Base-by-base conservation (phyloP, 192 early-diverging fungal genomes). In the Lobulomyces angularis region DNA sequence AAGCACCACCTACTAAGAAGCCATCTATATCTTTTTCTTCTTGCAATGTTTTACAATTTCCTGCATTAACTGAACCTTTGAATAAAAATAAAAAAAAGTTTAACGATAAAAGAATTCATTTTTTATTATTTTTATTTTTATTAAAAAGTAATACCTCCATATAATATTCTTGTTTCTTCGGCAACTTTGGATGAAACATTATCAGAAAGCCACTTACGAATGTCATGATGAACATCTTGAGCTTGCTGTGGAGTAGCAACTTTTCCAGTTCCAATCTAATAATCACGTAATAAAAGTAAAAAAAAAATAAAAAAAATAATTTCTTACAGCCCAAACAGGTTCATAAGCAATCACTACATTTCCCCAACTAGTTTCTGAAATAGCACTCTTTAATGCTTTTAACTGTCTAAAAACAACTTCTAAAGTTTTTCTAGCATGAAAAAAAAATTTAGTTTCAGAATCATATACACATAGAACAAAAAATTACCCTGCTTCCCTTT, bases 311-410 rank as follows among this genome's bases (percentile, higher is more conserved):
- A n/a, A n/a, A n/a, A n/a, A n/a, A n/a, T n/a, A n/a, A n/a, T n/a
- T 99, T 37, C 95, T 93, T 53, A 99, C 97, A 25, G 95, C 95
- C 95, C 95, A 99, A 41, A 99, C 95, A 40, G 95, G 95, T 71
- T 99, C 95, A 64, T 99, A 99, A 50, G 95, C 95, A 67, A 99
- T 72, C 9, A 97, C 93, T 48, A 99, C 75, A 56, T 88, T 75
- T 36, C 62, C 63, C 95, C 94, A 98, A 39, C 38, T 30, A 39
- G 38, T 39, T 30, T 50, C 53, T 32, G 59, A 56, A 51, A 94
- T 51, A 30, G 69, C 64, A 39, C 73, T 67, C 49, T 79, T 73
- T 41, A 94, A 82, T 30, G 86, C 88, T 56, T 74, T 69, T 36
- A 97, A 71, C 71, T 99, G 95, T 40, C 83, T 68, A 69, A 82